These are phyloP conservation scores for Fusarium abutilonis DNA, from an alignment of 2,329 filamentous ascomycete species.

Conservation along the genomic window DNA sequence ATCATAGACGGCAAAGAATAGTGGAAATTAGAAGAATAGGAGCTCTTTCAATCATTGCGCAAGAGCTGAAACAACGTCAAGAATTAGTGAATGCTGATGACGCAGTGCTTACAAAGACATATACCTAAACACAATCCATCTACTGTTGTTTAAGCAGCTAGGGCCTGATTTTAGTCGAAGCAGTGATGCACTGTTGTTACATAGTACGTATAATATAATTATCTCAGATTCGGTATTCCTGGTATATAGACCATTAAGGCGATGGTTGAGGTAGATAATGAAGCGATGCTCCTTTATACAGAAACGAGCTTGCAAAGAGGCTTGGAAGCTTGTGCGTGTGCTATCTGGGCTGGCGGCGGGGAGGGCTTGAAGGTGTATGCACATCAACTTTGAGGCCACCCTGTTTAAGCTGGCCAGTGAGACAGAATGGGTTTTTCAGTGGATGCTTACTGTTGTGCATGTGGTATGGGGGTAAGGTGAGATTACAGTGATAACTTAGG, in stretches of 20 bases:
- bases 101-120: slow-evolving; percentile 12
- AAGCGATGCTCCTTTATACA: background rate
- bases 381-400: too few species aligned
- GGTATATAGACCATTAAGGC: background rate
- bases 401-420: too few species aligned
- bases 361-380: slow-evolving; percentile 6
- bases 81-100: slow-evolving; percentile 10
- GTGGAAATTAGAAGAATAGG: slow-evolving; percentile 15
- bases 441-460: too few species aligned
- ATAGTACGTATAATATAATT: background rate
- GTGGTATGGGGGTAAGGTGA: too few species aligned
- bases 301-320: slow-evolving; percentile 8
- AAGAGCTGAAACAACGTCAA: slow-evolving; percentile 2
- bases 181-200: background rate
- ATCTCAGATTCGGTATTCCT: too few species aligned
- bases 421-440: too few species aligned
- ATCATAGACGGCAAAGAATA: slow-evolving; percentile 11
- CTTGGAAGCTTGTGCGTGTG: slow-evolving; percentile 15
- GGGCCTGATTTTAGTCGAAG: background rate
- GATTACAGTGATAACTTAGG: background rate
- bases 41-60: background rate
- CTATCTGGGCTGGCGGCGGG: slow-evolving; percentile 12
- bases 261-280: background rate
- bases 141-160: background rate
- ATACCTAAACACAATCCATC: background rate